A percentile compares a stretch with the other conserved stretches of the same genome.
Evolutionary conservation across 73 alveolate species (phyloP).

Genomic region (Paramecium pentaurelia): DNA sequence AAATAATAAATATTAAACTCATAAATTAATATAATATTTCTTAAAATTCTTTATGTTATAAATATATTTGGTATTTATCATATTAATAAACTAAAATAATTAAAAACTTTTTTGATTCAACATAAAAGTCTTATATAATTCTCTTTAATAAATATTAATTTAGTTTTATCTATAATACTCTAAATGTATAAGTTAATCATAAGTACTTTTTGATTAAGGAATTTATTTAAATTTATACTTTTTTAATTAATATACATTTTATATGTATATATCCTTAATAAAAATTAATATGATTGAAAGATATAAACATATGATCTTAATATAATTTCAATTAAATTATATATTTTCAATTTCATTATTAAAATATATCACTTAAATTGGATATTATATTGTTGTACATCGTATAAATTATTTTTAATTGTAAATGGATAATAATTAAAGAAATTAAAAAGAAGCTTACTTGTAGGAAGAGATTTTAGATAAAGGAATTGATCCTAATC

Average conservation of each 20-base stretch:
- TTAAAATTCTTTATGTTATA: neutral
- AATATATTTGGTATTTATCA: neutral
- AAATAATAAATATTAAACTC: neutral
- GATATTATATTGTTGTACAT: neutral
- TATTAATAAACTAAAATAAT: neutral
- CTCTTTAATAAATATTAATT: neutral
- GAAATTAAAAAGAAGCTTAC: neutral
- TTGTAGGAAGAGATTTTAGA: neutral
- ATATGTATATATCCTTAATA: neutral
- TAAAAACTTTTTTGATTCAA: neutral
- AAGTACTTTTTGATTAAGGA: neutral
- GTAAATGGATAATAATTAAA: neutral
- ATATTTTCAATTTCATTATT: neutral
- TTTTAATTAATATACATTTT: neutral
- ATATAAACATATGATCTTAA: neutral
- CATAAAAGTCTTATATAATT: neutral
- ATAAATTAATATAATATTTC: neutral
- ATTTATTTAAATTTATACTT: neutral
- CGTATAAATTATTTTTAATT: neutral
- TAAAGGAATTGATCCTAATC: constrained; percentile 11
- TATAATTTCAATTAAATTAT: neutral
- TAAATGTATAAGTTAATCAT: neutral
- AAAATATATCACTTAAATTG: neutral
- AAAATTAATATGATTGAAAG: neutral
- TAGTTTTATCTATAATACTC: neutral